Conservation (phyloP, 148 eudicot species). For the Amaranthus hypochondriacus region DNA sequence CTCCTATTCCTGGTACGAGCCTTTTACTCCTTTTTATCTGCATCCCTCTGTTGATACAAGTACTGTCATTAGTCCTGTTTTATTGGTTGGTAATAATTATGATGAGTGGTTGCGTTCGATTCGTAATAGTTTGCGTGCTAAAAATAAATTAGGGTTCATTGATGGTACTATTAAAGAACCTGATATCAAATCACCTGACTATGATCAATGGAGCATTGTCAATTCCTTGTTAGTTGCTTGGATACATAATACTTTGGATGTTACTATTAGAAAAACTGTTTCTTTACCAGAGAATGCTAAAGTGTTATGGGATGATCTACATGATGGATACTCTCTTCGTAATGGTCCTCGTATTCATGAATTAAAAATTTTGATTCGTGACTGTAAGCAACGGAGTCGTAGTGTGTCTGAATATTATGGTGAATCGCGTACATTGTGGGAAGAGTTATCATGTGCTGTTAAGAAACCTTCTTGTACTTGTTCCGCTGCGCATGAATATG, state of each 20-base stretch:
- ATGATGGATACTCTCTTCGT: not conserved
- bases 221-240: constrained; percentile 4
- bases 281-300: not conserved
- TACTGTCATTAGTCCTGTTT: not conserved
- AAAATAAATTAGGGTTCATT: not conserved
- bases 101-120: not conserved
- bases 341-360: not conserved
- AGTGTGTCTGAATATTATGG: not conserved
- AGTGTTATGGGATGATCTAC: not conserved
- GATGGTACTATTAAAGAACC: not conserved
- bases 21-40: not conserved
- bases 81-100: not conserved
- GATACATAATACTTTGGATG: not conserved
- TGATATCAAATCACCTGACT: not conserved
- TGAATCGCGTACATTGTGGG: not conserved
- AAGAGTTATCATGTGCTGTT: not conserved
- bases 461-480: not conserved
- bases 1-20: not conserved
- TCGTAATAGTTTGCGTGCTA: not conserved
- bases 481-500: not conserved
- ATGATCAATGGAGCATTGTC: constrained; percentile 9
- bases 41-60: not conserved
- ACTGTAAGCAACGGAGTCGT: not conserved
- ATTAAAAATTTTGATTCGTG: not conserved
- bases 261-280: not conserved